Base-by-base conservation (phyloP, 163 green algal genomes). In the Scenedesmus sp. region DNA sequence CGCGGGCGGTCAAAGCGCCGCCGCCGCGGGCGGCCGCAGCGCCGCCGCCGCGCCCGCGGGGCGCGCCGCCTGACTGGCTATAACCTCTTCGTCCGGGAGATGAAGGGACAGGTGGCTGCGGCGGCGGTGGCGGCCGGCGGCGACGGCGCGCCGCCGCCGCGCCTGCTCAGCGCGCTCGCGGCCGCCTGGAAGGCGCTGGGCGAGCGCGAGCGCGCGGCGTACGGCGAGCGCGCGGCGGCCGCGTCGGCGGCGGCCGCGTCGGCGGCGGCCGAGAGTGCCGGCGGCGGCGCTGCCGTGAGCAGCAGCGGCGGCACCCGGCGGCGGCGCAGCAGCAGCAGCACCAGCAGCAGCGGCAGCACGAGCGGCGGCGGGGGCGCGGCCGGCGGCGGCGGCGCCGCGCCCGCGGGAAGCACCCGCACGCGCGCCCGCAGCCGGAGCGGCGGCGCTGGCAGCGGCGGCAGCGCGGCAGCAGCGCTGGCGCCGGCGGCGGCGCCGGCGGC, bases 11-110 rank as follows among this genome's bases (percentile, higher is more conserved):
- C 44, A 44, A 36, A 73, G 31, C 3, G 34, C 6, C 2, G n/a
- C 57, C 9, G 44, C 44, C 29, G 26, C 54, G 20, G 33, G 11
- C 44, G 31, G 17, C 26, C 54, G 45, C 71, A 13, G 53, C 53
- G 5, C 6, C 53, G 60, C 71, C 67, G 62, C 64, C 63, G 45
- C 62, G 73, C 48, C 60, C 73, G 33, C 45, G 65, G 48, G 29
- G 4, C 26, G 15, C 36, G 20, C 28, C 33, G 73, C 33, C 24
- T 73, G 1, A 45, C 73, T 22, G 74, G 74, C 17, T 81, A 81
- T 62, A 75, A 58, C 47, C 62, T 81, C 11, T 81, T 75, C 42
- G 26, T 44, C 3, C 39, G 33, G 9, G 74, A 75, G 24, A 56
- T 72, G 36, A 67, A 69, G 22, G 34, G 45, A 13, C 31, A 57